These are phyloP conservation scores for Knufia fluminis DNA, from an alignment of 2,329 filamentous ascomycete species.

Conservation along the genomic window DNA sequence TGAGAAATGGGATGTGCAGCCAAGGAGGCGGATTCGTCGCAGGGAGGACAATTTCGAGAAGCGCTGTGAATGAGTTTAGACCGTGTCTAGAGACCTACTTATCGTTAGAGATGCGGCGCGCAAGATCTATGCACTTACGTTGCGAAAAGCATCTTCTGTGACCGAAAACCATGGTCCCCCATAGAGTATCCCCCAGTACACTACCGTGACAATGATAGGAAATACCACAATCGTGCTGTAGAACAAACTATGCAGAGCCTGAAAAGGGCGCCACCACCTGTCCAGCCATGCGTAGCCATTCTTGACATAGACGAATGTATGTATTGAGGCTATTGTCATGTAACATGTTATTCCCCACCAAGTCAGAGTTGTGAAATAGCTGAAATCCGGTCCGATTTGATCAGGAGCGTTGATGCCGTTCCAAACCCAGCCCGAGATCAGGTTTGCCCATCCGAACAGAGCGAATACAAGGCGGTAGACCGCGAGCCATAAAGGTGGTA, in stretches of 20 bases:
- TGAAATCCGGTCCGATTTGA: constrained; percentile 52
- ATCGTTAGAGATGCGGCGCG: constrained; percentile 8
- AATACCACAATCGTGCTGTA: constrained; percentile 55
- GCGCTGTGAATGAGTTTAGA: constrained; percentile 62
- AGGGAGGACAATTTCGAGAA: constrained; percentile 65
- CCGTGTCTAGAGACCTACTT: constrained; percentile 59
- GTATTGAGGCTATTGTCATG: constrained; percentile 56
- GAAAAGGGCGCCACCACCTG: constrained; percentile 51
- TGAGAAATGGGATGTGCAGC: constrained; percentile 57
- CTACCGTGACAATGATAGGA: constrained; percentile 60
- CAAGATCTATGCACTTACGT: constrained; percentile 26
- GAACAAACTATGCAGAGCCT: constrained; percentile 55
- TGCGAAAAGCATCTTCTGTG: constrained; percentile 47
- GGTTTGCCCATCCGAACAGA: constrained; percentile 62
- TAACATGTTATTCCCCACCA: constrained; percentile 81
- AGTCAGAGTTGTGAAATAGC: constrained; percentile 72
- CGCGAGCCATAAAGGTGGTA: constrained; percentile 49
- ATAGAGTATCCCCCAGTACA: constrained; percentile 61
- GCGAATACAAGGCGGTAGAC: constrained; percentile 34
- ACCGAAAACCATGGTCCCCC: constrained; percentile 41
- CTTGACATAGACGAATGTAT: constrained; percentile 59
- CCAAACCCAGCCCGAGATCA: constrained; percentile 38
- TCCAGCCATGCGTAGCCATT: constrained; percentile 45
- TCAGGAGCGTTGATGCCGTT: constrained; percentile 9
- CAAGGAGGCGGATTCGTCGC: constrained; percentile 55